Evolutionary conservation across 371 early-diverging fungal genomes (phyloP).

Genomic region (Rhizopus arrhizus): DNA sequence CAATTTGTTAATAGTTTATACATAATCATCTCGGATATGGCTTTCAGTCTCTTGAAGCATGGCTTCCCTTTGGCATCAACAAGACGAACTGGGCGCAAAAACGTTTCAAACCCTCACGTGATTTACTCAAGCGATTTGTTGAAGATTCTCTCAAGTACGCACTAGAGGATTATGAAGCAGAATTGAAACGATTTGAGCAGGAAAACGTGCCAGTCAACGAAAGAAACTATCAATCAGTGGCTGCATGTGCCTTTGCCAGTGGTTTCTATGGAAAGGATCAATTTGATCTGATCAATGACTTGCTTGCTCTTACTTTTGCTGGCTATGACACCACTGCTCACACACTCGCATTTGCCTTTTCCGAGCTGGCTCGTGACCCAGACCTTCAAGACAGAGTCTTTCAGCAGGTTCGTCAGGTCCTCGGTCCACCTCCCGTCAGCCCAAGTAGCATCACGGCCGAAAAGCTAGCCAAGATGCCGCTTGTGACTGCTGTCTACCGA

Average conservation of each 20-base stretch:
- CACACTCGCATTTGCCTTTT: constrained; percentile 48
- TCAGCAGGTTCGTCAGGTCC: constrained; percentile 37
- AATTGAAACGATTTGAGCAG: constrained; percentile 11
- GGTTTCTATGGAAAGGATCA: constrained; percentile 33
- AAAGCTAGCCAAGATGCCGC: constrained; percentile 42
- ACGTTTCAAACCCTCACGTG: constrained; percentile 37
- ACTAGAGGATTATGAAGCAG: constrained; percentile 23
- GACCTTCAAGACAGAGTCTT: constrained; percentile 42
- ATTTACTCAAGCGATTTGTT: constrained; percentile 42
- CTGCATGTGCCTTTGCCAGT: constrained; percentile 44
- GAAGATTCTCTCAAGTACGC: constrained; percentile 35
- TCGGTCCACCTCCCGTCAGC: constrained; percentile 48
- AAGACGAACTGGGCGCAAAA: constrained; percentile 50
- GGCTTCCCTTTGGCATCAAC: constrained; percentile 51
- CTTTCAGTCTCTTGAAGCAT: constrained; percentile 46
- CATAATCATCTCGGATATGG: constrained; percentile 46
- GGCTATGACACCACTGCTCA: constrained; percentile 55
- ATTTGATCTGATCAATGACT: constrained; percentile 41
- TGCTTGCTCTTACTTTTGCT: constrained; percentile 50
- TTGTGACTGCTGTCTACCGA: constrained; percentile 49
- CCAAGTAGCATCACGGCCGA: constrained; percentile 41
- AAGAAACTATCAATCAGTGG: constrained; percentile 34
- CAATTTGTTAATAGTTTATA: constrained; percentile 25
- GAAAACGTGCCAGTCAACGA: constrained; percentile 15
- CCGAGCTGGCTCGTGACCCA: constrained; percentile 47